phyloP scores from a whole-genome alignment of 768 basidiomycete genomes.

The Boletus reticuloceps region DNA sequence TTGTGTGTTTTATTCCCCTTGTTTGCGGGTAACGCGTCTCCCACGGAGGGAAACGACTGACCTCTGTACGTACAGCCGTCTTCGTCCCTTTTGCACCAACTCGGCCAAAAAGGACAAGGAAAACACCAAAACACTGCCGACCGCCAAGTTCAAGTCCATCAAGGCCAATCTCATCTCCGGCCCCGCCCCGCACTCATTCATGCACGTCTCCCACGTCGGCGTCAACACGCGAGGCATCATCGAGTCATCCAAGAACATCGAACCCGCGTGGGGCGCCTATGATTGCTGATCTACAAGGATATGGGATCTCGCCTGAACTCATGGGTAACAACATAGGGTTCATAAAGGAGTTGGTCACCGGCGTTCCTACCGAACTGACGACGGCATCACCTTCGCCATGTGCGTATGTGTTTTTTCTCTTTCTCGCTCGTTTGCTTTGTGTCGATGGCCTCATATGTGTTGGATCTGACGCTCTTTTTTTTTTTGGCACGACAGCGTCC shows the following conservation, averaged over 20 bases:
- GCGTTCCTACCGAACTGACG: neutral
- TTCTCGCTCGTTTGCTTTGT: neutral
- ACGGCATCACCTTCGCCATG: slow-evolving; percentile 3
- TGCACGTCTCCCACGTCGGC: slow-evolving; percentile 66
- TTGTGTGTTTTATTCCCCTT: slow-evolving; percentile 18
- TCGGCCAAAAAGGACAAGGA: slow-evolving; percentile 23
- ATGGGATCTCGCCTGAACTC: slow-evolving; percentile 34
- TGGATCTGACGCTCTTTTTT: neutral
- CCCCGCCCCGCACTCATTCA: slow-evolving; percentile 59
- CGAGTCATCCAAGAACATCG: slow-evolving; percentile 52
- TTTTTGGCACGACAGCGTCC: neutral
- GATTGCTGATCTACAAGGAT: slow-evolving; percentile 40
- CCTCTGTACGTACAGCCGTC: slow-evolving; percentile 14
- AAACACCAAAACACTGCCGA: slow-evolving; percentile 36
- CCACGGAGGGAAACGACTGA: neutral
- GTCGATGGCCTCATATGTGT: neutral
- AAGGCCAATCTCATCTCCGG: slow-evolving; percentile 47
- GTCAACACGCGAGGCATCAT: slow-evolving; percentile 48
- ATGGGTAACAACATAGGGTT: slow-evolving; percentile 34
- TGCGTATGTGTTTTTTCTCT: slow-evolving; percentile 2
- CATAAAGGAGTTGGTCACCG: slow-evolving; percentile 31
- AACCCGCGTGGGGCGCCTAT: slow-evolving; percentile 53
- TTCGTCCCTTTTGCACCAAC: slow-evolving; percentile 29
- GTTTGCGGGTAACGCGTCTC: neutral
- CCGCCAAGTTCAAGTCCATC: slow-evolving; percentile 33